phyloP scores from a whole-genome alignment of 169 alveolate species.

The Cryptosporidium baileyi region DNA sequence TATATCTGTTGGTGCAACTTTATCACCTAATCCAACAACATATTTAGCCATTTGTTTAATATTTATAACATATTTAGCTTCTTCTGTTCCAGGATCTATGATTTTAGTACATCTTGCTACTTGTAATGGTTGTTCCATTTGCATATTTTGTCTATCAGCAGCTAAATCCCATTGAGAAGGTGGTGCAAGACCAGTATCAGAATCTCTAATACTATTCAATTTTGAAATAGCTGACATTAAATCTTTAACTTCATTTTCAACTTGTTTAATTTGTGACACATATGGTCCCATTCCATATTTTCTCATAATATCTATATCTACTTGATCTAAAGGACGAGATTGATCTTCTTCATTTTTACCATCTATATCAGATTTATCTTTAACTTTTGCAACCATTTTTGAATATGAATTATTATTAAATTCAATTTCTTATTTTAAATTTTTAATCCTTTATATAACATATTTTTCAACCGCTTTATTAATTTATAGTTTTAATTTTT shows the following conservation, averaged over 20 bases:
- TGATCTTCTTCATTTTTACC: conserved; percentile 35
- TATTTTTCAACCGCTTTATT: too few relatives aligned
- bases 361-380: too few relatives aligned
- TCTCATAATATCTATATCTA: conserved; percentile 83
- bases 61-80: conserved; percentile 93
- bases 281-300: conserved; percentile 89
- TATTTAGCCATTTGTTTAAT: conserved; percentile 97
- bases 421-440: too few relatives aligned
- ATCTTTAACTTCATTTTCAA: conserved; percentile 79
- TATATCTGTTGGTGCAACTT: conserved; percentile 98
- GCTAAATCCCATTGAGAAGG: conserved; percentile 98
- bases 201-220: conserved; percentile 90
- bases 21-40: conserved; percentile 98
- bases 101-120: conserved; percentile 99
- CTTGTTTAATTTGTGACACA: conserved; percentile 78
- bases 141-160: conserved; percentile 94
- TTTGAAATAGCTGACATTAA: conserved; percentile 75
- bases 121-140: conserved; percentile 95
- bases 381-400: too few relatives aligned
- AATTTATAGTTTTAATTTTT: too few relatives aligned
- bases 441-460: too few relatives aligned
- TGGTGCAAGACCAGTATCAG: conserved; percentile 98
- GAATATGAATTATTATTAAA: too few relatives aligned
- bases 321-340: conserved; percentile 78
- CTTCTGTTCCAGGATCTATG: conserved; percentile 95